Conservation (phyloP, 352 stramenopile genomes). For the Phytophthora niederhauseri region DNA sequence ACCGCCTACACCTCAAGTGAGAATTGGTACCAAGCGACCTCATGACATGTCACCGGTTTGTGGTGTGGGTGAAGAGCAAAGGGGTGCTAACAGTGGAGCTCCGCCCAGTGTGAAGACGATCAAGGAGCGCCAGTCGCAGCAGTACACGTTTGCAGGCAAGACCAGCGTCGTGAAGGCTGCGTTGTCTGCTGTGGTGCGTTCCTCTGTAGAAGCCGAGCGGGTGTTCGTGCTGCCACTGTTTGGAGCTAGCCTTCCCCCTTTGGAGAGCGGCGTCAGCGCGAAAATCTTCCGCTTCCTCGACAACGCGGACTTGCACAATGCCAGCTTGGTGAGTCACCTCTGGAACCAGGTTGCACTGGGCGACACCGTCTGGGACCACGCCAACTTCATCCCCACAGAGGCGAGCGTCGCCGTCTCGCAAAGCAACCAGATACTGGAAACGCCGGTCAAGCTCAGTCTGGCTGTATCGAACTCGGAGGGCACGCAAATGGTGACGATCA, state of each 20-base stretch:
- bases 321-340: conserved; percentile 81
- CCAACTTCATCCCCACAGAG: conserved; percentile 57
- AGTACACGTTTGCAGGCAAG: conserved; percentile 11
- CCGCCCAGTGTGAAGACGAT: conserved; percentile 1
- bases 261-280: conserved; percentile 65
- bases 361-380: conserved; percentile 77
- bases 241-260: conserved; percentile 54
- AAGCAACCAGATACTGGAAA: conserved; percentile 22
- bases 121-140: conserved; percentile 24
- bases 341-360: conserved; percentile 83
- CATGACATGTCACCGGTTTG: conserved; percentile 31
- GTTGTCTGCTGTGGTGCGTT: conserved; percentile 31
- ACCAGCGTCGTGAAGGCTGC: conserved; percentile 13
- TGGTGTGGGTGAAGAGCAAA: conserved; percentile 22
- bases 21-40: conserved; percentile 18
- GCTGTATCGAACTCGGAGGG: neutral
- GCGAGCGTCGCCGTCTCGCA: conserved; percentile 15
- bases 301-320: conserved; percentile 83
- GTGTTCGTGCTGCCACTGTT: conserved; percentile 83
- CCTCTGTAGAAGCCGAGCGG: conserved; percentile 20
- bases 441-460: conserved; percentile 5
- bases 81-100: conserved; percentile 5
- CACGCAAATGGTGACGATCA: conserved; percentile 16
- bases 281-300: conserved; percentile 77
- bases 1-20: conserved; percentile 26